phyloP scores from a whole-genome alignment of 2,329 filamentous ascomycete species.

The Epichloe hybrida region DNA sequence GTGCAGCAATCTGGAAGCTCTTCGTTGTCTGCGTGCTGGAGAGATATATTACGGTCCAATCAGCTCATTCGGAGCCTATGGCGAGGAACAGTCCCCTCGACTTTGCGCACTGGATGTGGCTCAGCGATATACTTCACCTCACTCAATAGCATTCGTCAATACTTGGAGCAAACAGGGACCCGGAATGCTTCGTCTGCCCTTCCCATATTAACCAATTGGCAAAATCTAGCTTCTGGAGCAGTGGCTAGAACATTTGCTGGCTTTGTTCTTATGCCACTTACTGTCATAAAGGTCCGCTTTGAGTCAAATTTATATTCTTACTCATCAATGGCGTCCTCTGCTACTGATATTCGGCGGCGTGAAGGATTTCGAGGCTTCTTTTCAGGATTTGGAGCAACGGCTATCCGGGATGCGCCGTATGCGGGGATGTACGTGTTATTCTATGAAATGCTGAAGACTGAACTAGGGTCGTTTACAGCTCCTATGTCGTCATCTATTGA shows the following conservation, averaged over 20 bases:
- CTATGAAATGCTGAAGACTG: slow-evolving; percentile 72
- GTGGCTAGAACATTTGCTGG: slow-evolving; percentile 75
- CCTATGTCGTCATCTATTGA: slow-evolving; percentile 2
- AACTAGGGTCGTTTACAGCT: slow-evolving; percentile 26
- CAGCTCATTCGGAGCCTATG: slow-evolving; percentile 59
- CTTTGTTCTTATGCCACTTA: slow-evolving; percentile 88
- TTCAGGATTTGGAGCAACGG: slow-evolving; percentile 84
- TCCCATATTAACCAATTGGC: slow-evolving; percentile 68
- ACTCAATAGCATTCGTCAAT: slow-evolving; percentile 70
- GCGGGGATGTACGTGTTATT: slow-evolving; percentile 89
- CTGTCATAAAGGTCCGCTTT: slow-evolving; percentile 91
- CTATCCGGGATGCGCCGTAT: slow-evolving; percentile 89
- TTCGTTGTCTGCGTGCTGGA: slow-evolving; percentile 36
- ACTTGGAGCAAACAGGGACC: slow-evolving; percentile 25
- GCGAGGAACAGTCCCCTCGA: slow-evolving; percentile 84
- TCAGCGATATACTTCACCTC: slow-evolving; percentile 89
- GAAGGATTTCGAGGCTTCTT: slow-evolving; percentile 81
- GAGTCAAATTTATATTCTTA: slow-evolving; percentile 82
- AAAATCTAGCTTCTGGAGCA: slow-evolving; percentile 77
- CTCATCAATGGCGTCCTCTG: slow-evolving; percentile 58
- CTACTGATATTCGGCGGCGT: slow-evolving; percentile 55
- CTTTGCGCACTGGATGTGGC: slow-evolving; percentile 85
- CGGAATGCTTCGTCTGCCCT: slow-evolving; percentile 50
- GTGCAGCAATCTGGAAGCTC: slow-evolving; percentile 73
- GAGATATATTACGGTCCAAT: slow-evolving; percentile 41